Conservation (phyloP, 1,139 yeast species). For the Meyerozyma carpophila region DNA sequence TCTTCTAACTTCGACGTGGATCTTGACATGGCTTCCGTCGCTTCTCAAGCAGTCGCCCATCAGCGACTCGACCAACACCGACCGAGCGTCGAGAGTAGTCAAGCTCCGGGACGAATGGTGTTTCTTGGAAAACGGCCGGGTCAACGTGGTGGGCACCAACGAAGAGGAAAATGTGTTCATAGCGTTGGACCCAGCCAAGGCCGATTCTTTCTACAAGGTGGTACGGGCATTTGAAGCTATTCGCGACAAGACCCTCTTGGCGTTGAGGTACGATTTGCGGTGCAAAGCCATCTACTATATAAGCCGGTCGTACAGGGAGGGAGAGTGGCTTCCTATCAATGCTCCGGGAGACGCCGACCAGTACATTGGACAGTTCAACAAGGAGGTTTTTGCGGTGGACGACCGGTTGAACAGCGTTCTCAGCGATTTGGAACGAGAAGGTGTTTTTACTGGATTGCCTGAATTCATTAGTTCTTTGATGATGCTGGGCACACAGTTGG, state of each 20-base stretch:
- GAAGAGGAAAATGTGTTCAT: constrained; percentile 24
- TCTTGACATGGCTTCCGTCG: constrained; percentile 52
- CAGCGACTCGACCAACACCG: constrained; percentile 12
- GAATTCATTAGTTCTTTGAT: constrained; percentile 51
- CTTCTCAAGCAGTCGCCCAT: constrained; percentile 40
- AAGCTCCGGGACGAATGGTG: constrained; percentile 52
- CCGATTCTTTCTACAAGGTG: constrained; percentile 43
- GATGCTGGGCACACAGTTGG: constrained; percentile 53
- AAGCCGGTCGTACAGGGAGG: constrained; percentile 38
- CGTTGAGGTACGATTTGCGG: constrained; percentile 63
- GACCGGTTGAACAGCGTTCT: constrained; percentile 30
- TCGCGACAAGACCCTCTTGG: constrained; percentile 44
- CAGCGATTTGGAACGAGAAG: constrained; percentile 22
- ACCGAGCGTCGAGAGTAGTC: constrained; percentile 29
- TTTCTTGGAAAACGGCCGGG: constrained; percentile 44
- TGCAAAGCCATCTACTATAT: constrained; percentile 58
- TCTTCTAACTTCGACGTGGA: constrained; percentile 42
- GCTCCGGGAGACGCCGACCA: constrained; percentile 65
- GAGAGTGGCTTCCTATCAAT: constrained; percentile 40
- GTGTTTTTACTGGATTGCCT: constrained; percentile 49
- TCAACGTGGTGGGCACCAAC: constrained; percentile 17
- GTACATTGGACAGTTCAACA: constrained; percentile 54
- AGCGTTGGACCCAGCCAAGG: constrained; percentile 33
- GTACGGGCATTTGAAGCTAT: constrained; percentile 42
- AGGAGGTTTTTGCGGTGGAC: constrained; percentile 49